A percentile compares a stretch with the other conserved stretches of the same genome.
These are phyloP conservation scores for Castanea sativa DNA, from an alignment of 306 rosid species.

Conservation along the genomic window DNA sequence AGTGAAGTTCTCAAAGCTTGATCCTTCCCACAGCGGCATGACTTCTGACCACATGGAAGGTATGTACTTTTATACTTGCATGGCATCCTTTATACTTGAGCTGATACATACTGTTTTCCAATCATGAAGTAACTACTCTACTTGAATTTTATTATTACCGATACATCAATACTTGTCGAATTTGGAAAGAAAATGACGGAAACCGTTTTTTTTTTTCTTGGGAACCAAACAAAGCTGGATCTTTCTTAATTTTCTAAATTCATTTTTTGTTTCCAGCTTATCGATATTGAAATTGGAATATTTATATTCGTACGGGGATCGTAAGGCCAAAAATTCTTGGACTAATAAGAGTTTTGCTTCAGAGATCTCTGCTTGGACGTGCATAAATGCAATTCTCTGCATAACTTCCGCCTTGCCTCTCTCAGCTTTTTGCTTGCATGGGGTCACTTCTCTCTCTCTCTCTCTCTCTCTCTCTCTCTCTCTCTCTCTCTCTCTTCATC, in stretches of 20 bases:
- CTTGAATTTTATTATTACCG: too few species aligned
- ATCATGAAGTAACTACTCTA: too few species aligned
- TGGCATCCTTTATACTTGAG: too few species aligned
- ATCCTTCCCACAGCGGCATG: too few species aligned
- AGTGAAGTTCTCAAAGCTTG: too few species aligned
- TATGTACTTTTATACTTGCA: too few species aligned
- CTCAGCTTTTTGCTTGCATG: conserved; percentile 55
- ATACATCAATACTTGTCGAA: too few species aligned
- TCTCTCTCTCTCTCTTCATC: not conserved
- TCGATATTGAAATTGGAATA: conserved; percentile 1
- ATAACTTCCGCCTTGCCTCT: conserved; percentile 59
- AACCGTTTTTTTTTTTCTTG: not conserved
- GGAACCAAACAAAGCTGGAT: conserved; percentile 24
- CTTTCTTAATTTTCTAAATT: not conserved
- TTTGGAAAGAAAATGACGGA: not conserved
- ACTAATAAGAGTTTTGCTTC: conserved; percentile 28
- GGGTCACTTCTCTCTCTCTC: too few species aligned
- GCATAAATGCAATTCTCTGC: conserved; percentile 52
- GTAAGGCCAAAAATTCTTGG: conserved; percentile 18
- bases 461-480: conserved; percentile 20
- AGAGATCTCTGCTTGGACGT: conserved; percentile 30
- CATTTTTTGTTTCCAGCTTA: conserved; percentile 20
- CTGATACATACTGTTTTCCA: too few species aligned
- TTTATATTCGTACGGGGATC: conserved; percentile 13
- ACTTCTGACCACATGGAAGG: too few species aligned